A percentile compares a stretch with the other conserved stretches of the same genome.
Conservation (phyloP, 257 asterid genomes). For the Primulina tabacum region DNA sequence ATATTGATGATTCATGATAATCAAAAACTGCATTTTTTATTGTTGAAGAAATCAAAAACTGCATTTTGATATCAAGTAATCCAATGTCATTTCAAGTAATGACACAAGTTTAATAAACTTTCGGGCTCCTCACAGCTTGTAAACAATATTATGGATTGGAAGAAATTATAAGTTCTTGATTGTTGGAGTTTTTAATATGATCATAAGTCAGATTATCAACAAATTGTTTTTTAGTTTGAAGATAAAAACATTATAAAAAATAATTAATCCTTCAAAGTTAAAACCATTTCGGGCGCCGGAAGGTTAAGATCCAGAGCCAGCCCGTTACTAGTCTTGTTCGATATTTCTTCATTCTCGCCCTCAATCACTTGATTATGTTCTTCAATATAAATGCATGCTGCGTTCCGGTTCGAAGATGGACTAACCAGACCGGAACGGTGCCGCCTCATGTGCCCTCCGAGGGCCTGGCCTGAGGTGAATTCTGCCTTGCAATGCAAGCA, state of each 20-base stretch:
- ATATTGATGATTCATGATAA: too few relatives aligned
- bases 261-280: slow-evolving; percentile 31
- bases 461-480: slow-evolving; percentile 46
- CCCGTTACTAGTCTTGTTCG: slow-evolving; percentile 28
- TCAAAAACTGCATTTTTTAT: too few relatives aligned
- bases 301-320: slow-evolving; percentile 72
- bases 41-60: too few relatives aligned
- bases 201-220: too few relatives aligned
- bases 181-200: too few relatives aligned
- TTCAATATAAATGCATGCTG: slow-evolving; percentile 18
- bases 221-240: background rate
- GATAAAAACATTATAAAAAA: slow-evolving; percentile 26
- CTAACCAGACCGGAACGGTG: slow-evolving; percentile 31
- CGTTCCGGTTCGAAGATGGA: background rate
- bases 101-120: too few relatives aligned
- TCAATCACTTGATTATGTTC: slow-evolving; percentile 18
- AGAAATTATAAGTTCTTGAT: too few relatives aligned
- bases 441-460: slow-evolving; percentile 51
- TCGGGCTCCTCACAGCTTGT: too few relatives aligned
- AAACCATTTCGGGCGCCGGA: slow-evolving; percentile 59
- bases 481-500: slow-evolving; percentile 43
- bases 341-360: background rate
- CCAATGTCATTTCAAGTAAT: too few relatives aligned
- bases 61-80: too few relatives aligned
- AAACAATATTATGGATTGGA: too few relatives aligned